Evolutionary conservation across 148 eudicot genomes (phyloP).

Genomic region (Chenopodium album): DNA sequence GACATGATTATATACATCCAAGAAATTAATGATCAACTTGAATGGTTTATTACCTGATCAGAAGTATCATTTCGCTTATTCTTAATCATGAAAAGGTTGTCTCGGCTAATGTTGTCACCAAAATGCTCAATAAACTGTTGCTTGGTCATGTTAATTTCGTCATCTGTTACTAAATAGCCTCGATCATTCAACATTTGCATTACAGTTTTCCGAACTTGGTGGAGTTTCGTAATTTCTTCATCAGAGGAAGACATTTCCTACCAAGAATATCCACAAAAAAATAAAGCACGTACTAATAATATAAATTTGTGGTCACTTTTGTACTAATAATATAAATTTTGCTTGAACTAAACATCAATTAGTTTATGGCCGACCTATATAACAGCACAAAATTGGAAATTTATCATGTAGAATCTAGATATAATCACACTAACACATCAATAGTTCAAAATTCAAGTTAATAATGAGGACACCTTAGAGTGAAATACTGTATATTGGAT

Average conservation of each 20-base stretch:
- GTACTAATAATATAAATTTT: not conserved
- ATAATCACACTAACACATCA: too few species aligned
- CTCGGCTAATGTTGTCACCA: slow-evolving; percentile 60
- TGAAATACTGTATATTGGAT: too few species aligned
- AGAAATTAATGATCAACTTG: too few species aligned
- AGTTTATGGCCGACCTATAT: not conserved
- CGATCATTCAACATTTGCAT: slow-evolving; percentile 72
- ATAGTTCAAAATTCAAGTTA: too few species aligned
- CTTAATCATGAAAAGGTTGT: slow-evolving; percentile 56
- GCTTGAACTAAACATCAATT: not conserved
- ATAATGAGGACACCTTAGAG: too few species aligned
- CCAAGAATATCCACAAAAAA: not conserved
- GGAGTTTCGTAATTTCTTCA: slow-evolving; percentile 48
- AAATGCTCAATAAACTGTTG: slow-evolving; percentile 49
- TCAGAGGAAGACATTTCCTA: slow-evolving; percentile 43
- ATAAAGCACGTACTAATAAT: not conserved
- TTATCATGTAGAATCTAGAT: too few species aligned
- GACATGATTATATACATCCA: too few species aligned
- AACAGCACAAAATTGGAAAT: too few species aligned
- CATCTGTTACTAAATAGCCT: slow-evolving; percentile 56
- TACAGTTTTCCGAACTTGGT: slow-evolving; percentile 58
- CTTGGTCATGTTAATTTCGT: slow-evolving; percentile 55
- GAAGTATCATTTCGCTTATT: slow-evolving; percentile 43
- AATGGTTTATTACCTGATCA: slow-evolving; percentile 47
- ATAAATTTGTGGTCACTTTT: not conserved